Conservation (phyloP, 2,329 filamentous ascomycete genomes). For the Diaporthe destruens region DNA sequence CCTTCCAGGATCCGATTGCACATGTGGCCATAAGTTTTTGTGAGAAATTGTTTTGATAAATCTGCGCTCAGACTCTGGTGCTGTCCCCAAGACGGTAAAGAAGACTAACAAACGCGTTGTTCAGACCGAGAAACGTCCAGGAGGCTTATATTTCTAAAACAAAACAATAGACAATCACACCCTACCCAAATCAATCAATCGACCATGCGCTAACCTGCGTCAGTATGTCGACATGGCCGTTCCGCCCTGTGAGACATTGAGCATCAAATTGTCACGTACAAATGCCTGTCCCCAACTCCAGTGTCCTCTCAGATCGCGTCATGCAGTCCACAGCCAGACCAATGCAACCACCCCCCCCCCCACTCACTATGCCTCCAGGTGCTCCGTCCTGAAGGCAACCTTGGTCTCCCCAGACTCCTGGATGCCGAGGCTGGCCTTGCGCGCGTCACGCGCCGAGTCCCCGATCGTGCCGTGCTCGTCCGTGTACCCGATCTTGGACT, state of each 20-base stretch:
- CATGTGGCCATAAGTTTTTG: background rate
- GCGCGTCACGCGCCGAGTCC: constrained; percentile 26
- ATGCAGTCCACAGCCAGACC: background rate
- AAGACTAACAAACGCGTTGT: too few species aligned
- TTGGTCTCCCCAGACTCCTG: constrained; percentile 32
- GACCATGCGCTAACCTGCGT: background rate
- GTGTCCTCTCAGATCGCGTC: background rate
- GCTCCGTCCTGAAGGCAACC: constrained; percentile 31
- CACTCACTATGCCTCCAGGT: constrained; percentile 25
- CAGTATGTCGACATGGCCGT: background rate
- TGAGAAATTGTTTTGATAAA: too few species aligned
- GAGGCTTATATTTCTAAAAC: background rate
- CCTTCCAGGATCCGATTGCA: too few species aligned
- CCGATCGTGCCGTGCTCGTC: constrained; percentile 39
- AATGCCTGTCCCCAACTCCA: constrained; percentile 2
- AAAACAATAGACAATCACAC: background rate
- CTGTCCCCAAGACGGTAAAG: background rate
- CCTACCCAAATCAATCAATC: too few species aligned
- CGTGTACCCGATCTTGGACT: constrained; percentile 53
- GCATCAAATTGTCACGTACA: background rate
- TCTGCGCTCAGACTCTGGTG: background rate
- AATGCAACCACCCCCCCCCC: background rate
- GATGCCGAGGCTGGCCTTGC: constrained; percentile 10
- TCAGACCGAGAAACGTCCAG: background rate
- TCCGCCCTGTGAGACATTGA: background rate